A percentile compares a stretch with the other conserved stretches of the same genome.
phyloP scores from a whole-genome alignment of 768 basidiomycete species.

The Vararia minispora region DNA sequence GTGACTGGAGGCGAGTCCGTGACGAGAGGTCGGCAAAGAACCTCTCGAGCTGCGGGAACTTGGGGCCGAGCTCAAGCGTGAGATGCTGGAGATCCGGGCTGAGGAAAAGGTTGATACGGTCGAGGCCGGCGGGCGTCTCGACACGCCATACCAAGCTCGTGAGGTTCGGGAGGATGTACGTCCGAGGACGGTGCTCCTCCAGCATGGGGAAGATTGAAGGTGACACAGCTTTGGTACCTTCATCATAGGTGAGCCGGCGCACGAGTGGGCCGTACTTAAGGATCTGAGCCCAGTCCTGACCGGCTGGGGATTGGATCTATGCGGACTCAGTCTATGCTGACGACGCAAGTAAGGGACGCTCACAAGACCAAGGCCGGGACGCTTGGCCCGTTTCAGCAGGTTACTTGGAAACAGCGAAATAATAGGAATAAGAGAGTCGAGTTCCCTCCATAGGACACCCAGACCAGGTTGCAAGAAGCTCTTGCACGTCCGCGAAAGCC shows the following conservation, averaged over 20 bases:
- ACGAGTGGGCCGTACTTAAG: slow-evolving; percentile 60
- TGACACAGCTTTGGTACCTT: slow-evolving; percentile 50
- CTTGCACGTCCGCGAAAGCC: slow-evolving; percentile 66
- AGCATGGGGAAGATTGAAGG: slow-evolving; percentile 57
- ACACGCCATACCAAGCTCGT: slow-evolving; percentile 63
- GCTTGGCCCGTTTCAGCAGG: slow-evolving; percentile 57
- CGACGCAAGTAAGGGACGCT: too few relatives aligned
- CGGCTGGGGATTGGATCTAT: too few relatives aligned
- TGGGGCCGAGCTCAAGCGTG: slow-evolving; percentile 51
- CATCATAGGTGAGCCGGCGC: slow-evolving; percentile 58
- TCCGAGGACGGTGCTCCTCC: slow-evolving; percentile 48
- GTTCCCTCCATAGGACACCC: slow-evolving; percentile 63
- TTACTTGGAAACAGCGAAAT: slow-evolving; percentile 60
- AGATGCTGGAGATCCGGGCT: slow-evolving; percentile 49
- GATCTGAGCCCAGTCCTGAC: slow-evolving; percentile 59
- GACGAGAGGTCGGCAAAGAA: slow-evolving; percentile 57
- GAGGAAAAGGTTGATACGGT: slow-evolving; percentile 55
- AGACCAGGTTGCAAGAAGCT: slow-evolving; percentile 65
- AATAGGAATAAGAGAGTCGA: slow-evolving; percentile 65
- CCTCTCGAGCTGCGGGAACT: slow-evolving; percentile 42
- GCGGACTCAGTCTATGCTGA: too few relatives aligned
- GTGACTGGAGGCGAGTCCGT: slow-evolving; percentile 50
- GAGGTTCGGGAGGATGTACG: slow-evolving; percentile 60
- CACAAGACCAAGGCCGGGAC: slow-evolving; percentile 70
- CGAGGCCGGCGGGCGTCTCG: slow-evolving; percentile 53